phyloP scores from a whole-genome alignment of 192 early-diverging fungal species.

The Coemansia sp. region DNA sequence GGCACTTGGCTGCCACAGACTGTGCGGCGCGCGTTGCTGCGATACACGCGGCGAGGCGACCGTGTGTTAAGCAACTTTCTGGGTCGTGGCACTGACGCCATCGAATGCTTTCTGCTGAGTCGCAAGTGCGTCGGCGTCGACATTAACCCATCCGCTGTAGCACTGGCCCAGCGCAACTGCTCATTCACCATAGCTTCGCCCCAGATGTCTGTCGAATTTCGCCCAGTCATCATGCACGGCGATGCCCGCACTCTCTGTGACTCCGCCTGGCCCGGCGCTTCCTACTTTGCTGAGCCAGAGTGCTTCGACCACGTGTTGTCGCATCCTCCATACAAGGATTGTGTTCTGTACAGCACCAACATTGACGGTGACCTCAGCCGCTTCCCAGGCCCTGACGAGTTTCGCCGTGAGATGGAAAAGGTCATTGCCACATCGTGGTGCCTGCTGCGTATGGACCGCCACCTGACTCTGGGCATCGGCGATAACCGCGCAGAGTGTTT shows the following conservation, averaged over 20 bases:
- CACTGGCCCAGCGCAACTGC: slow-evolving; percentile 81
- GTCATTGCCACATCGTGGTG: slow-evolving; percentile 71
- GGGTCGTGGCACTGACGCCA: slow-evolving; percentile 92
- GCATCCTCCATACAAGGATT: slow-evolving; percentile 95
- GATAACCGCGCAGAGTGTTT: slow-evolving; percentile 90
- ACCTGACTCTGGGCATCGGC: slow-evolving; percentile 86
- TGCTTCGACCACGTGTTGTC: slow-evolving; percentile 85
- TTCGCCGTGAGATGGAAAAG: slow-evolving; percentile 69
- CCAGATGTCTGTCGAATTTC: slow-evolving; percentile 66
- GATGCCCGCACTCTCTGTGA: slow-evolving; percentile 69
- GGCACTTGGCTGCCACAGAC: slow-evolving; percentile 94
- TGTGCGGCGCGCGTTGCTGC: slow-evolving; percentile 70
- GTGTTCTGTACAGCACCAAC: slow-evolving; percentile 78
- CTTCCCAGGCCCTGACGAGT: slow-evolving; percentile 72
- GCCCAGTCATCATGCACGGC: slow-evolving; percentile 77
- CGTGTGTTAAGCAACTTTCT: slow-evolving; percentile 86
- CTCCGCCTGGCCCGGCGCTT: slow-evolving; percentile 46
- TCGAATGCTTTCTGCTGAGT: slow-evolving; percentile 78
- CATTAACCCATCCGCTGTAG: slow-evolving; percentile 84
- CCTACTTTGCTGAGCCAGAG: slow-evolving; percentile 65
- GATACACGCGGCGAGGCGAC: slow-evolving; percentile 74
- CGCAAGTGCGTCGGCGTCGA: slow-evolving; percentile 80
- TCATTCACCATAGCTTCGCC: slow-evolving; percentile 68
- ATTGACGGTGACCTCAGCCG: slow-evolving; percentile 82
- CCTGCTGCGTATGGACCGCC: slow-evolving; percentile 65